Evolutionary conservation across 2,329 filamentous ascomycete species (phyloP), one percentile per base, ranked within the genome.

Genomic region (Pseudonectria foliicola): DNA sequence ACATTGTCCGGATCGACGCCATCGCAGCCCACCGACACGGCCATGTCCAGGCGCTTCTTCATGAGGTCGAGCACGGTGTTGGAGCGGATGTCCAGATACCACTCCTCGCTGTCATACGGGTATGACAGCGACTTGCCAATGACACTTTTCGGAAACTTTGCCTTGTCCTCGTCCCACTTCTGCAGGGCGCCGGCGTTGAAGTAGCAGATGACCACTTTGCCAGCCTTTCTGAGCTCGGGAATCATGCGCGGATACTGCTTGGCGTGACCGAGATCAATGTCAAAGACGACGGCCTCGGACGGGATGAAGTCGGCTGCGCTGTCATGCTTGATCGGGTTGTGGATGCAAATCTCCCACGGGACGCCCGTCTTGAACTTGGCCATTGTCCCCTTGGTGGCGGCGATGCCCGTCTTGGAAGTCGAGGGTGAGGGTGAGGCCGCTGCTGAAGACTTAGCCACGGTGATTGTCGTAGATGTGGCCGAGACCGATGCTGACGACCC

Each of bases 1-100:
- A 59, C 53, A 36, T 60, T 60, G 40, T 60, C 57, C 3, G 54
- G 56, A 37, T 60, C 57, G n/a, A 60, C 50, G 12, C 47, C 57
- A 29, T 59, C 57, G 31, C 57, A 60, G 13, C 57, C 57, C 11
- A 48, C 31, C 16, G 40, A 28, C n/a, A 46, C 50, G 10, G 57
- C 56, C 12, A 35, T 33, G 11, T 50, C 47, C 13, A 60, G 41
- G 2, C 56, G 54, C 27, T 38, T 38, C 42, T 57, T 57, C 52
- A 60, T 57, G 24, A 54, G 40, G 11, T 48, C 37, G 12, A 59
- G 33, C 10, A 60, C 55, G 15, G 33, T 33, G 3, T 31, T 13
- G 21, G 47, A 34, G 4, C 51, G 43, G 13, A 60, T 48, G 32
- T 60, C 48, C 30, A 59, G 39, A 29, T 57, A 60, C 26, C 43